phyloP scores from a whole-genome alignment of 768 basidiomycete species.

The Serendipita sp. region DNA sequence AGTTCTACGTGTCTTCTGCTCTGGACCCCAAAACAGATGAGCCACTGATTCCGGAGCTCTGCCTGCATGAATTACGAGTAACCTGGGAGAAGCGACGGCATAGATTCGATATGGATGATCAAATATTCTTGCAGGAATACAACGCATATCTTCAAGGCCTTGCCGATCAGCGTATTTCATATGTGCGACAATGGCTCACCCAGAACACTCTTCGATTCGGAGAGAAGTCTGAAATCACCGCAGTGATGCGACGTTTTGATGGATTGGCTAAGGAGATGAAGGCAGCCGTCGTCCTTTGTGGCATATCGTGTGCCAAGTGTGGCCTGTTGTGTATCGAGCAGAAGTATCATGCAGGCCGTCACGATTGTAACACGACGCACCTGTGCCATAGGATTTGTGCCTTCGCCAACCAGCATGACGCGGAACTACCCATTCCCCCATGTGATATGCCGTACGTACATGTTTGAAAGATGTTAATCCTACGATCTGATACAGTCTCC shows the following conservation, averaged over 20 bases:
- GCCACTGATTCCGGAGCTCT: not conserved
- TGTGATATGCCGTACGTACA: constrained; percentile 36
- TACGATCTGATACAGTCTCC: not conserved
- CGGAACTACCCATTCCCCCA: constrained; percentile 11
- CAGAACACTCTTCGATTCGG: constrained; percentile 34
- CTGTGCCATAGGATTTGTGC: constrained; percentile 30
- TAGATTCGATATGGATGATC: constrained; percentile 26
- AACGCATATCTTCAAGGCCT: constrained; percentile 25
- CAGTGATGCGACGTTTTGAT: constrained; percentile 31
- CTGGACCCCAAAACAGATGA: not conserved
- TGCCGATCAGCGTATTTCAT: constrained; percentile 28
- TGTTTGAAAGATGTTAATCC: too few species aligned
- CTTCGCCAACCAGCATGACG: constrained; percentile 25
- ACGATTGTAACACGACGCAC: constrained; percentile 39
- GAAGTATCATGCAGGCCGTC: constrained; percentile 30
- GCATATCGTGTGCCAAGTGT: constrained; percentile 31
- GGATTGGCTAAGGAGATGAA: constrained; percentile 30
- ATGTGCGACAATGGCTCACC: constrained; percentile 37
- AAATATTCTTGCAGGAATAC: constrained; percentile 28
- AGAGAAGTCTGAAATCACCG: constrained; percentile 28
- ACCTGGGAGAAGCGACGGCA: not conserved
- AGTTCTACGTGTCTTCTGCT: not conserved
- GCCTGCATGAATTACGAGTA: not conserved
- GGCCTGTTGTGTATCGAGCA: constrained; percentile 34
- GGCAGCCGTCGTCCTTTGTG: constrained; percentile 34